These are phyloP conservation scores for Meyerozyma guilliermondii DNA, from an alignment of 1,139 yeast genomes.

Conservation along the genomic window DNA sequence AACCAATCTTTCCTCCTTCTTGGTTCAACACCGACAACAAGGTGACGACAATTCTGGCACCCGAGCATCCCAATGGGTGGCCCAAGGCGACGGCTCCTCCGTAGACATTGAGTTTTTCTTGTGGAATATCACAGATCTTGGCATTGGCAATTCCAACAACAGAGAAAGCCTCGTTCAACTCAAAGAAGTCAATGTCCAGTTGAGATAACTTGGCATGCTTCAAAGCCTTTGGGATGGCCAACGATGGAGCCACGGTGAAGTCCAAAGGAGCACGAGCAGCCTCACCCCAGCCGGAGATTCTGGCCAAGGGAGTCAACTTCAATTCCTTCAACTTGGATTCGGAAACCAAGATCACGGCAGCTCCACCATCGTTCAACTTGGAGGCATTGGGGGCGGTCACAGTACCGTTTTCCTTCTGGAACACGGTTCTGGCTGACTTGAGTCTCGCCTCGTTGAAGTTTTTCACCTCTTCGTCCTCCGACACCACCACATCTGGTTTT, in stretches of 20 bases:
- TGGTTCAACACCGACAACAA: constrained; percentile 70
- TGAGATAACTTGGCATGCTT: constrained; percentile 67
- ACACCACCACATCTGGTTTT: constrained; percentile 74
- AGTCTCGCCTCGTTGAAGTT: constrained; percentile 75
- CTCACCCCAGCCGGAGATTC: constrained; percentile 93
- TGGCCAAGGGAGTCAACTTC: constrained; percentile 82
- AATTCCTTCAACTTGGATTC: constrained; percentile 79
- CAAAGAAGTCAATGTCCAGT: constrained; percentile 69
- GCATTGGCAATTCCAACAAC: constrained; percentile 93
- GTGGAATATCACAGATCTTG: constrained; percentile 61
- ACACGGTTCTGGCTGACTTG: constrained; percentile 82
- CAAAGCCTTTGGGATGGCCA: constrained; percentile 93
- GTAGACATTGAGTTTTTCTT: constrained; percentile 77
- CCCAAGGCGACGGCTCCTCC: constrained; percentile 99
- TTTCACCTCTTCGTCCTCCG: constrained; percentile 66
- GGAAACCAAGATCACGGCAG: constrained; percentile 84
- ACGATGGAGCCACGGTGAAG: constrained; percentile 91
- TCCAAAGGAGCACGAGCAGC: constrained; percentile 93
- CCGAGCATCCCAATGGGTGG: constrained; percentile 96
- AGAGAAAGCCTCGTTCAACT: constrained; percentile 94
- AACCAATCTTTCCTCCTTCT: constrained; percentile 86
- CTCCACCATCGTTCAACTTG: constrained; percentile 94
- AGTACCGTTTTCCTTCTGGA: constrained; percentile 87
- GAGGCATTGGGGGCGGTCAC: constrained; percentile 97
- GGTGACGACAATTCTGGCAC: constrained; percentile 91